phyloP scores from a whole-genome alignment of 192 early-diverging fungal genomes.

The Entomortierella lignicola region DNA sequence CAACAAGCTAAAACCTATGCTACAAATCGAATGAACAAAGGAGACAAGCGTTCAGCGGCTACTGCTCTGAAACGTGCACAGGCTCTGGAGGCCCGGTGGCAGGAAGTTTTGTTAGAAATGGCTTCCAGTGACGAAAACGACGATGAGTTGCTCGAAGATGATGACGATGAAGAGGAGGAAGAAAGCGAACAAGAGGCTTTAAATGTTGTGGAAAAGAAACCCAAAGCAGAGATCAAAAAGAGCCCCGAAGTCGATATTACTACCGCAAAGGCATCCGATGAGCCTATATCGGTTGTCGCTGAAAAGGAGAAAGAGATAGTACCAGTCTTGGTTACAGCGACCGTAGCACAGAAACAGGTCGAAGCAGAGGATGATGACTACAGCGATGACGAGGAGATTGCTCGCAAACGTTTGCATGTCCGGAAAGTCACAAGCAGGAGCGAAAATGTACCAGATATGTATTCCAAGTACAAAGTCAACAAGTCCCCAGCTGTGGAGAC shows the following conservation, averaged over 20 bases:
- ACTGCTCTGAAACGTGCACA: constrained; percentile 45
- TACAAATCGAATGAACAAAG: constrained; percentile 47
- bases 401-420: constrained; percentile 12
- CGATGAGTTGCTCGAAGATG: constrained; percentile 38
- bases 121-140: constrained; percentile 33
- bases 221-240: background rate
- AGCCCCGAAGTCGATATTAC: background rate
- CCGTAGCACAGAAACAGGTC: background rate
- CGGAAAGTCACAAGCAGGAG: constrained; percentile 27
- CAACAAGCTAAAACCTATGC: constrained; percentile 51
- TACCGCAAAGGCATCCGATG: background rate
- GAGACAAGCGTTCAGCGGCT: constrained; percentile 43
- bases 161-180: constrained; percentile 27
- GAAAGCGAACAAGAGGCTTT: constrained; percentile 1
- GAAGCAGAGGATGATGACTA: constrained; percentile 1
- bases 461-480: constrained; percentile 46
- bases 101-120: constrained; percentile 45
- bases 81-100: constrained; percentile 39
- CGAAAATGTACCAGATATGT: constrained; percentile 30
- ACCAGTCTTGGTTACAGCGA: background rate
- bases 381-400: constrained; percentile 22
- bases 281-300: background rate
- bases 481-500: constrained; percentile 5
- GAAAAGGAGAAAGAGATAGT: background rate
- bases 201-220: background rate